Evolutionary conservation across 352 stramenopile species (phyloP).

Genomic region (Globisporangium canariense): DNA sequence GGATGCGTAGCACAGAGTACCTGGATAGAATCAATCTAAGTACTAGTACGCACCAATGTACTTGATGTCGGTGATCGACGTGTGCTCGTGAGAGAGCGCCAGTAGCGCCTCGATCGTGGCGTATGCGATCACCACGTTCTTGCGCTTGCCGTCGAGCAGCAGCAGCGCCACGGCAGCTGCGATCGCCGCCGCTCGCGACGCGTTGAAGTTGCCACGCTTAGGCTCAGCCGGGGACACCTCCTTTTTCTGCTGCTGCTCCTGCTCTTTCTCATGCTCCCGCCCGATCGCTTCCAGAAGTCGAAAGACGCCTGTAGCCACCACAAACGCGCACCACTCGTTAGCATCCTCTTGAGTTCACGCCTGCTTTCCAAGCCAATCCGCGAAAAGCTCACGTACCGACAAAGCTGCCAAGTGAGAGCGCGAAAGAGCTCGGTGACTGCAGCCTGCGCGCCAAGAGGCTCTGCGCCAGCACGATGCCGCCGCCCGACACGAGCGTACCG

Average conservation of each 20-base stretch:
- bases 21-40: neutral
- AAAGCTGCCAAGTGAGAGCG: slow-evolving; percentile 49
- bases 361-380: neutral
- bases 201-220: slow-evolving; percentile 7
- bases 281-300: slow-evolving; percentile 43
- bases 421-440: slow-evolving; percentile 38
- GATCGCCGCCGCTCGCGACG: slow-evolving; percentile 38
- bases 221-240: neutral
- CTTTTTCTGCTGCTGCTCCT: neutral
- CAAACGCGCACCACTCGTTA: neutral
- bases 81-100: slow-evolving; percentile 29
- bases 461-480: slow-evolving; percentile 33
- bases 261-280: slow-evolving; percentile 10
- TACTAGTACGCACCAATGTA: slow-evolving; percentile 37
- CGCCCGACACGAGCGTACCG: slow-evolving; percentile 31
- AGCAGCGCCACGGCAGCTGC: slow-evolving; percentile 33
- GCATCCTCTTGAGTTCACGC: neutral
- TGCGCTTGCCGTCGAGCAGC: slow-evolving; percentile 44
- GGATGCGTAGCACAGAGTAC: neutral
- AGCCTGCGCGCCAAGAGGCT: slow-evolving; percentile 38
- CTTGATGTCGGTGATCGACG: slow-evolving; percentile 31
- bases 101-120: slow-evolving; percentile 44
- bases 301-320: slow-evolving; percentile 24
- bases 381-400: slow-evolving; percentile 26
- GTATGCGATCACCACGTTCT: slow-evolving; percentile 48